A percentile compares a stretch with the other conserved stretches of the same genome.
These are phyloP conservation scores for Phytophthora aleatoria DNA, from an alignment of 352 stramenopile genomes.

Conservation along the genomic window DNA sequence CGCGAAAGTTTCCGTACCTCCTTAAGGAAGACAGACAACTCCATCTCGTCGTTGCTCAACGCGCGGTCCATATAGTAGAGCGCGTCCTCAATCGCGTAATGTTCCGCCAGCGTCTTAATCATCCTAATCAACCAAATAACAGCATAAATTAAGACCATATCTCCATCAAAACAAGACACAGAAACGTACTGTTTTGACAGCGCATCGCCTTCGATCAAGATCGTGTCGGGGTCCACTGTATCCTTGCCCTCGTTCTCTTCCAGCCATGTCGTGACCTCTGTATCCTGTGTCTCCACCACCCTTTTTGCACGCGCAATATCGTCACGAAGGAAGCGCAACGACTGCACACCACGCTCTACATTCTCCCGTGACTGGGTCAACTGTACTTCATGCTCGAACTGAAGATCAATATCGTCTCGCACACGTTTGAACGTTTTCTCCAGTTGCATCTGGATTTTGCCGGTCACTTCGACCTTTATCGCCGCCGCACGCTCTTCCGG, in stretches of 20 bases:
- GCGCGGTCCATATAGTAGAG: constrained; percentile 93
- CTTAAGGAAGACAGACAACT: constrained; percentile 84
- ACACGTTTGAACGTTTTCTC: constrained; percentile 83
- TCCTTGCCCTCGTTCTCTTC: constrained; percentile 82
- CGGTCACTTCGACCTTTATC: constrained; percentile 75
- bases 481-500: constrained; percentile 52
- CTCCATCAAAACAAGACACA: background rate
- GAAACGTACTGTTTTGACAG: constrained; percentile 83
- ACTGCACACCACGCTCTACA: constrained; percentile 76
- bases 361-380: constrained; percentile 81
- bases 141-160: background rate
- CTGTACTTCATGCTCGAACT: constrained; percentile 88
- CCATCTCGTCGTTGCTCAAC: constrained; percentile 88
- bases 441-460: constrained; percentile 81
- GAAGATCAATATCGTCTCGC: constrained; percentile 83
- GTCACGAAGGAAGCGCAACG: constrained; percentile 71
- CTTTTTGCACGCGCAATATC: constrained; percentile 59
- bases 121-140: constrained; percentile 43
- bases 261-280: constrained; percentile 67
- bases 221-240: constrained; percentile 74
- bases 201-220: constrained; percentile 76
- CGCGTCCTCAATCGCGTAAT: constrained; percentile 89
- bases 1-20: constrained; percentile 89
- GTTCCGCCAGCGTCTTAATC: constrained; percentile 81
- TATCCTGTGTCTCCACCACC: constrained; percentile 63